Percentiles rank a stretch among this genome's conserved stretches.
phyloP scores from a whole-genome alignment of 2,329 filamentous ascomycete species.

The Fusarium armeniacum region DNA sequence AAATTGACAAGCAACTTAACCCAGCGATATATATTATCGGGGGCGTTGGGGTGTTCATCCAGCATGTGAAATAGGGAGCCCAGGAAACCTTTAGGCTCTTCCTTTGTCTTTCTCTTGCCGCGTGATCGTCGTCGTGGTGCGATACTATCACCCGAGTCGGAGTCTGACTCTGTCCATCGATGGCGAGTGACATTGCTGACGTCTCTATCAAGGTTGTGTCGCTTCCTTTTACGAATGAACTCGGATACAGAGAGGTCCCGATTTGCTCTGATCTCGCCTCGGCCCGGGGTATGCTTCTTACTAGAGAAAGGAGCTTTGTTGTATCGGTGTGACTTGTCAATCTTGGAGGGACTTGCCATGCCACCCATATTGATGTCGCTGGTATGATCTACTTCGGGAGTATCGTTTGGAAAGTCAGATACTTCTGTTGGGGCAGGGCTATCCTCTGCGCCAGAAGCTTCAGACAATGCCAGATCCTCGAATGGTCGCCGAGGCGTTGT shows the following conservation, averaged over 20 bases:
- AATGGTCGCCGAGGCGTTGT: constrained; percentile 72
- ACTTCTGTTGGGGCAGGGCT: constrained; percentile 71
- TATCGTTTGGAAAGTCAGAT: constrained; percentile 67
- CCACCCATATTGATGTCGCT: constrained; percentile 59
- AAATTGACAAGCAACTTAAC: constrained; percentile 74
- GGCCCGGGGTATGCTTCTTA: constrained; percentile 65
- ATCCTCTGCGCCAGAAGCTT: constrained; percentile 70
- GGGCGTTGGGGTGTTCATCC: constrained; percentile 70
- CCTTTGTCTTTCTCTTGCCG: constrained; percentile 45
- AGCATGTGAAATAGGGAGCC: constrained; percentile 65
- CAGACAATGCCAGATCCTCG: constrained; percentile 67
- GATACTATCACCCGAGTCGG: constrained; percentile 62
- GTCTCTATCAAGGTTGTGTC: constrained; percentile 65
- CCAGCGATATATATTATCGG: constrained; percentile 72
- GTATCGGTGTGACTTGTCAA: constrained; percentile 63
- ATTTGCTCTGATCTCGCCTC: constrained; percentile 73
- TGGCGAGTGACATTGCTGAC: constrained; percentile 65
- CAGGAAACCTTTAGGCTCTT: constrained; percentile 50
- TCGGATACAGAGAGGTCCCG: constrained; percentile 57
- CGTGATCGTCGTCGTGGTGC: constrained; percentile 42
- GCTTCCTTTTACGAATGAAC: constrained; percentile 68
- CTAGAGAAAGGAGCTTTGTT: constrained; percentile 57
- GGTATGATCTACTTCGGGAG: constrained; percentile 65
- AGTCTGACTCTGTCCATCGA: constrained; percentile 62
- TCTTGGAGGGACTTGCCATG: constrained; percentile 62